phyloP scores from a whole-genome alignment of 129 eudicot species.

The Kitagawia praeruptora region DNA sequence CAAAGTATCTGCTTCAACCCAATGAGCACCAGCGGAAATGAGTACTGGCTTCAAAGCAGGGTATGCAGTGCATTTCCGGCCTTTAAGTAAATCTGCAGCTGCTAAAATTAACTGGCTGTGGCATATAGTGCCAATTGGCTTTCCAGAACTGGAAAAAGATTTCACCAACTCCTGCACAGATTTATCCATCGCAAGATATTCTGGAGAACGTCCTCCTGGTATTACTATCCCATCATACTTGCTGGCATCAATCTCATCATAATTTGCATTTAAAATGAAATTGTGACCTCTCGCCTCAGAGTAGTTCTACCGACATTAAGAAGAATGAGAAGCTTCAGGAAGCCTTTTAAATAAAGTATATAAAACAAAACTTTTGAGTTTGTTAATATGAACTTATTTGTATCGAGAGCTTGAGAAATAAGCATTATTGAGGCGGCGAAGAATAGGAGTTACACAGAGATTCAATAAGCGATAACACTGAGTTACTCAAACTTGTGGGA shows the following conservation, averaged over 20 bases:
- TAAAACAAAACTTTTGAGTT: background rate
- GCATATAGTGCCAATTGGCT: slow-evolving; percentile 79
- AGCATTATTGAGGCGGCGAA: background rate
- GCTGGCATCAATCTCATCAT: slow-evolving; percentile 60
- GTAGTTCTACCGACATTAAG: slow-evolving; percentile 52
- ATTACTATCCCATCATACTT: slow-evolving; percentile 69
- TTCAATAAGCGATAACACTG: background rate
- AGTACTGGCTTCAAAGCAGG: slow-evolving; percentile 67
- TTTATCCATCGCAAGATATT: slow-evolving; percentile 79
- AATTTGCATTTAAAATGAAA: slow-evolving; percentile 79
- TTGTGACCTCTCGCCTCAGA: slow-evolving; percentile 78
- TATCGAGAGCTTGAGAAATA: background rate
- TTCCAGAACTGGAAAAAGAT: slow-evolving; percentile 45
- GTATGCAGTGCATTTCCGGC: slow-evolving; percentile 63
- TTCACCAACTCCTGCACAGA: slow-evolving; percentile 57
- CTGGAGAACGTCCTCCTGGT: slow-evolving; percentile 93
- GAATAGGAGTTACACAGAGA: background rate
- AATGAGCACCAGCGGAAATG: slow-evolving; percentile 81
- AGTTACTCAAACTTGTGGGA: background rate
- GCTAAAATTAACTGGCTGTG: slow-evolving; percentile 89
- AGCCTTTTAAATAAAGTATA: background rate
- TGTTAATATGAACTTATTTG: background rate
- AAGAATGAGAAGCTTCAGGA: slow-evolving; percentile 9
- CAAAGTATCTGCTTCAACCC: slow-evolving; percentile 70
- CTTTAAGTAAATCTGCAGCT: slow-evolving; percentile 59